Conservation (phyloP, 345 rosid genomes). For the Cardiospermum halicacabum region DNA sequence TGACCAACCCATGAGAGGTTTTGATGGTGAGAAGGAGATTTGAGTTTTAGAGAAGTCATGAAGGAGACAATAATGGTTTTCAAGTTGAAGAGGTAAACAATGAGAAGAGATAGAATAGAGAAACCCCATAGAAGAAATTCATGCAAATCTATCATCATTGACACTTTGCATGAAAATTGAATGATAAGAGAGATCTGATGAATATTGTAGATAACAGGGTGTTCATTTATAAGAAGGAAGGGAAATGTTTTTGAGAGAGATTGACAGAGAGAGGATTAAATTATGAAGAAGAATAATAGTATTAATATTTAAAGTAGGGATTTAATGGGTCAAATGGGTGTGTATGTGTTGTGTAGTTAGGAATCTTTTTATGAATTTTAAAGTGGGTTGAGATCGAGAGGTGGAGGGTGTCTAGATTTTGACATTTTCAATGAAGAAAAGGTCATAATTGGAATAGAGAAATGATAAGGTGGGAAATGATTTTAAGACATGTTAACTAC, state of each 20-base stretch:
- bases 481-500: background rate
- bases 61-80: conserved; percentile 17
- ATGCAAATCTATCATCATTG: conserved; percentile 15
- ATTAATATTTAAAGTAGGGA: background rate
- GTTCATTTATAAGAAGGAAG: background rate
- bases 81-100: conserved; percentile 8
- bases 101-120: conserved; percentile 21
- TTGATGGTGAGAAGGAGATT: conserved; percentile 14
- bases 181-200: background rate
- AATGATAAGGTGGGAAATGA: background rate
- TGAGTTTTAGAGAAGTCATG: conserved; percentile 14
- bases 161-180: background rate
- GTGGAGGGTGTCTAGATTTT: background rate
- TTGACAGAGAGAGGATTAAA: background rate
- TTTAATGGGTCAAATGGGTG: conserved; percentile 15
- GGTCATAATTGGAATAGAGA: background rate
- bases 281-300: background rate
- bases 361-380: background rate
- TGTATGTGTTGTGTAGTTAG: too few species aligned
- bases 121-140: conserved; percentile 32
- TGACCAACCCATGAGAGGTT: conserved; percentile 13
- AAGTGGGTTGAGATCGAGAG: background rate
- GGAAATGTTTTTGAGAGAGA: background rate
- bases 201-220: conserved; percentile 6
- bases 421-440: conserved; percentile 26